Base-by-base conservation (phyloP, 2,329 filamentous ascomycete species). In the Diaporthe humulicola region DNA sequence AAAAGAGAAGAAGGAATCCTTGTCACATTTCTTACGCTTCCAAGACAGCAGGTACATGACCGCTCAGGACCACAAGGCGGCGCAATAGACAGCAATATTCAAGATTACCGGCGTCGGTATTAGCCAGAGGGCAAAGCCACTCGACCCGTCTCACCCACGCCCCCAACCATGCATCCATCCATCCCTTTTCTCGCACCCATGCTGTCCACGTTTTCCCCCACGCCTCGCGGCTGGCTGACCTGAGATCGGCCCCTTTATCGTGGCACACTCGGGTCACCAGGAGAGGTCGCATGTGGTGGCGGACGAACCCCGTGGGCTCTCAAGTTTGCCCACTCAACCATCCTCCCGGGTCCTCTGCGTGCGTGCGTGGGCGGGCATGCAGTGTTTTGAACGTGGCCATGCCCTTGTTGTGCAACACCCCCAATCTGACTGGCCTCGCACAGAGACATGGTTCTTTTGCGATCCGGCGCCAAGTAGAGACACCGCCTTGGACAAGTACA, bases 151-250 rank as follows among this genome's bases (percentile, higher is more conserved):
- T 69, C 36, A 54, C 48, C 7, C 57, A 57, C 30, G 14, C 67
- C n/a, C 64, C 60, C 67, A 54, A 28, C 38, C 67, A 52, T 69
- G 33, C n/a, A 40, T 69, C 30, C 67, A 36, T 66, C 73, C 56
- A 67, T 69, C 57, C 48, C 33, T 60, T 66, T 50, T 40, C 66
- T 42, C 57, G 6, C 33, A 54, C 42, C 72, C 50, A 19, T 52
- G 52, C 72, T 64, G 72, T 60, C 74, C 74, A 76, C 74, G 74
- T 73, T 75, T 74, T 42, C 70, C 73, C 70, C 73, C 70, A 69
- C 73, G 60, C 54, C 60, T 36, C n/a, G 22, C 33, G 28, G 61
- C 30, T 57, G 48, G 70, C 70, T 73, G 60, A 73, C 70, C 54
- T 73, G 54, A 69, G 66, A 74, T 70, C 72, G 36, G 56, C 48